Evolutionary conservation across 495 filamentous ascomycete species (phyloP).

Genomic region (Talaromyces thailandensis): DNA sequence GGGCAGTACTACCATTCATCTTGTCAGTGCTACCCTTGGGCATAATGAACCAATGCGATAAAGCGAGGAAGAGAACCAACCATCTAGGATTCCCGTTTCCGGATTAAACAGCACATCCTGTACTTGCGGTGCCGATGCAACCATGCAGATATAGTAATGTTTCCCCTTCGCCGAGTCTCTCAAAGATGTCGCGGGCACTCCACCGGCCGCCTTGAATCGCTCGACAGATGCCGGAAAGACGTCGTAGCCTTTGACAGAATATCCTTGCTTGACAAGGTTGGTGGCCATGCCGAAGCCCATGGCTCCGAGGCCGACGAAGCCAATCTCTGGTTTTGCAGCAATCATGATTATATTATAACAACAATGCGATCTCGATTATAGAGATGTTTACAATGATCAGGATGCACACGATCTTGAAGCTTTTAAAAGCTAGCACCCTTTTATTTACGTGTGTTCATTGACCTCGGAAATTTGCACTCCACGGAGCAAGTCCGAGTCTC

Average conservation of each 20-base stretch:
- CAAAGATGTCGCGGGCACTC: slow-evolving; percentile 50
- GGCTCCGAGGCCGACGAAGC: slow-evolving; percentile 78
- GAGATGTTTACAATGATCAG: background rate
- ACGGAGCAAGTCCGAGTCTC: background rate
- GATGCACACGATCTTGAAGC: background rate
- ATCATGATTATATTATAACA: background rate
- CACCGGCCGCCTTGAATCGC: slow-evolving; percentile 57
- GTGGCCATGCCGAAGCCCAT: slow-evolving; percentile 88
- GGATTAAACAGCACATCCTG: slow-evolving; percentile 54
- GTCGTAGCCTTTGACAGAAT: slow-evolving; percentile 66
- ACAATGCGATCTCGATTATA: background rate
- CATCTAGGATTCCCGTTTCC: slow-evolving; percentile 44
- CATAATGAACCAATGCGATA: background rate
- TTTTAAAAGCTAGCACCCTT: background rate
- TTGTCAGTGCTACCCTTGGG: background rate
- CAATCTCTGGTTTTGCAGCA: slow-evolving; percentile 41
- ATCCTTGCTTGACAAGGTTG: slow-evolving; percentile 61
- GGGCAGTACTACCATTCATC: slow-evolving; percentile 33
- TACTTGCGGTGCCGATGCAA: slow-evolving; percentile 65
- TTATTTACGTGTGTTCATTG: background rate
- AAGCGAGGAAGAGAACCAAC: slow-evolving; percentile 2
- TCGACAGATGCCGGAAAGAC: slow-evolving; percentile 66
- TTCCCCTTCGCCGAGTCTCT: slow-evolving; percentile 53
- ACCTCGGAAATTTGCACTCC: background rate
- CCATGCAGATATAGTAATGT: slow-evolving; percentile 65